Evolutionary conservation across 306 rosid genomes (phyloP).

Genomic region (Canavalia gladiata): DNA sequence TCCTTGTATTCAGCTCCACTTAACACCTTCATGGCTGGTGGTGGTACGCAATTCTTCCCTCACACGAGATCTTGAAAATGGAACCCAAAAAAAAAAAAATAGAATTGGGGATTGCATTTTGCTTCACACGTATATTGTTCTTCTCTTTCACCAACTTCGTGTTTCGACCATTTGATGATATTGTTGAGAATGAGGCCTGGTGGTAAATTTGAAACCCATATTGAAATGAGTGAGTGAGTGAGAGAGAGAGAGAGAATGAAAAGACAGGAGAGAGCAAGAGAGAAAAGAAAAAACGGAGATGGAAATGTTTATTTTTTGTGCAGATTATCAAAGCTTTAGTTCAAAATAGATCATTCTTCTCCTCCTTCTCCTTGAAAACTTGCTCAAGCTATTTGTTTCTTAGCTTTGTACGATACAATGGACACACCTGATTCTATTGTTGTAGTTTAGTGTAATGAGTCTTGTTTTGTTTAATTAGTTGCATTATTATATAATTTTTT

Average conservation of each 20-base stretch:
- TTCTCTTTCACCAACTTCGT: conserved; percentile 49
- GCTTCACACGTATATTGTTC: not conserved
- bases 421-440: conserved; percentile 45
- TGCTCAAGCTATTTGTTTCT: conserved; percentile 44
- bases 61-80: conserved; percentile 83
- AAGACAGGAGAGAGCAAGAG: conserved; percentile 37
- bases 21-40: conserved; percentile 77
- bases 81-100: not conserved
- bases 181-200: conserved; percentile 42
- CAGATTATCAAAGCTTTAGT: conserved; percentile 51
- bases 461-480: conserved; percentile 41
- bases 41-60: conserved; percentile 99
- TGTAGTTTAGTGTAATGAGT: conserved; percentile 37
- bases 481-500: not conserved
- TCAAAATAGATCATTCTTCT: conserved; percentile 49
- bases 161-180: conserved; percentile 45
- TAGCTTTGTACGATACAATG: conserved; percentile 47
- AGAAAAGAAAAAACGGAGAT: not conserved
- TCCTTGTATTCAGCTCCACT: conserved; percentile 71
- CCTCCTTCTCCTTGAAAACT: conserved; percentile 43
- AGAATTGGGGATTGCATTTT: conserved; percentile 17
- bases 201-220: conserved; percentile 54
- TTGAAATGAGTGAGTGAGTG: conserved; percentile 41
- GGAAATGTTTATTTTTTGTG: conserved; percentile 43
- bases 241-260: not conserved